Percentiles rank a stretch among this genome's conserved stretches.
phyloP scores from a whole-genome alignment of 1,284 basidiomycete species.

The Ceratobasidium papillatum region DNA sequence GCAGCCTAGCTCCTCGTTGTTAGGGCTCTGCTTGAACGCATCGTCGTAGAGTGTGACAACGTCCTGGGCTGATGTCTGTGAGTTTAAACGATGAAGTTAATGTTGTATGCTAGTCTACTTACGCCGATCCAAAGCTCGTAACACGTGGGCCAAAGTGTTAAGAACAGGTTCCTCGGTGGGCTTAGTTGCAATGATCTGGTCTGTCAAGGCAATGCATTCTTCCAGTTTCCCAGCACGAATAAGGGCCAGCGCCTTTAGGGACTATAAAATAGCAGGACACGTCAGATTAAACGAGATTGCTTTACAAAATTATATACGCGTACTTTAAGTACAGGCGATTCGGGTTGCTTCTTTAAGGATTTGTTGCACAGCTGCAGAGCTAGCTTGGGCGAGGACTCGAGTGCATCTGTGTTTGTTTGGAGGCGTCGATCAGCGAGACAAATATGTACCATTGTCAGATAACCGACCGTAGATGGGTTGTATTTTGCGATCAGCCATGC shows the following conservation, averaged over 20 bases:
- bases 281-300: slow-evolving; percentile 35
- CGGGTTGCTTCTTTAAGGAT: slow-evolving; percentile 80
- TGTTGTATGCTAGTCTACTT: slow-evolving; percentile 51
- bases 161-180: slow-evolving; percentile 75
- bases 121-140: slow-evolving; percentile 79
- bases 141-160: slow-evolving; percentile 80
- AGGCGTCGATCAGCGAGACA: not conserved
- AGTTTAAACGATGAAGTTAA: not conserved
- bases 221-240: slow-evolving; percentile 82
- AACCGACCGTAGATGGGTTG: slow-evolving; percentile 38
- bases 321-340: slow-evolving; percentile 76
- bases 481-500: slow-evolving; percentile 36
- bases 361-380: slow-evolving; percentile 85
- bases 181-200: slow-evolving; percentile 75
- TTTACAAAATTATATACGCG: slow-evolving; percentile 42
- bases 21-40: slow-evolving; percentile 64
- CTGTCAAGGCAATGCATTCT: slow-evolving; percentile 78
- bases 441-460: not conserved
- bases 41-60: slow-evolving; percentile 49
- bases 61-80: slow-evolving; percentile 44
- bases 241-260: slow-evolving; percentile 84
- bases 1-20: slow-evolving; percentile 79
- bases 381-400: slow-evolving; percentile 86
- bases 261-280: slow-evolving; percentile 55
- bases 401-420: slow-evolving; percentile 64